phyloP scores from a whole-genome alignment of 768 basidiomycete species.

The Lactifluus subvellereus region DNA sequence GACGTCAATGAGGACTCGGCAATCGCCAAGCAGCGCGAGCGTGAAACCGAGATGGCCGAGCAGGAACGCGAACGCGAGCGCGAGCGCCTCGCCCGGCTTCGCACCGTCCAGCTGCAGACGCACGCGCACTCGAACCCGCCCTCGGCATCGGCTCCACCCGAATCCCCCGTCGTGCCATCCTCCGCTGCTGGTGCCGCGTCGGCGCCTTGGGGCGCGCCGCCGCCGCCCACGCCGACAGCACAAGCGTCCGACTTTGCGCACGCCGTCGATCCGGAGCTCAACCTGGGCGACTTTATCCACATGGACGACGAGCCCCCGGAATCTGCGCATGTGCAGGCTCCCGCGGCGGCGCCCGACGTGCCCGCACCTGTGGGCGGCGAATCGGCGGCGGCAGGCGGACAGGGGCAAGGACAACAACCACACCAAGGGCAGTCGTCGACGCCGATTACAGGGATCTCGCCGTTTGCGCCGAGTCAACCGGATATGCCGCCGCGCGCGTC shows the following conservation, averaged over 20 bases:
- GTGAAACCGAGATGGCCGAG: slow-evolving; percentile 58
- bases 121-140: slow-evolving; percentile 27
- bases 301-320: slow-evolving; percentile 26
- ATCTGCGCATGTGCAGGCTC: neutral
- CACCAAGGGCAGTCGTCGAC: slow-evolving; percentile 20
- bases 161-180: slow-evolving; percentile 53
- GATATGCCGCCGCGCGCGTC: slow-evolving; percentile 45
- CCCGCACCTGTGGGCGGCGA: slow-evolving; percentile 13
- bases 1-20: slow-evolving; percentile 48
- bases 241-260: slow-evolving; percentile 39
- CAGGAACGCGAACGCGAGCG: slow-evolving; percentile 62
- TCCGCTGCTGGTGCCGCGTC: slow-evolving; percentile 7
- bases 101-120: slow-evolving; percentile 33
- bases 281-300: slow-evolving; percentile 25
- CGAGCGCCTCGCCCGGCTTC: slow-evolving; percentile 60
- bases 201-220: slow-evolving; percentile 54
- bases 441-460: slow-evolving; percentile 31
- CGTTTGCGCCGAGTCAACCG: slow-evolving; percentile 34
- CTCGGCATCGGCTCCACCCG: slow-evolving; percentile 55
- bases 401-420: neutral
- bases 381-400: slow-evolving; percentile 16
- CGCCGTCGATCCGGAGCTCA: slow-evolving; percentile 18
- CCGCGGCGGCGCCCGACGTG: neutral
- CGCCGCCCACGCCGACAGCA: slow-evolving; percentile 46
- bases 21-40: slow-evolving; percentile 28